Evolutionary conservation across 768 basidiomycete species (phyloP).

Genomic region (Pholiota molesta): DNA sequence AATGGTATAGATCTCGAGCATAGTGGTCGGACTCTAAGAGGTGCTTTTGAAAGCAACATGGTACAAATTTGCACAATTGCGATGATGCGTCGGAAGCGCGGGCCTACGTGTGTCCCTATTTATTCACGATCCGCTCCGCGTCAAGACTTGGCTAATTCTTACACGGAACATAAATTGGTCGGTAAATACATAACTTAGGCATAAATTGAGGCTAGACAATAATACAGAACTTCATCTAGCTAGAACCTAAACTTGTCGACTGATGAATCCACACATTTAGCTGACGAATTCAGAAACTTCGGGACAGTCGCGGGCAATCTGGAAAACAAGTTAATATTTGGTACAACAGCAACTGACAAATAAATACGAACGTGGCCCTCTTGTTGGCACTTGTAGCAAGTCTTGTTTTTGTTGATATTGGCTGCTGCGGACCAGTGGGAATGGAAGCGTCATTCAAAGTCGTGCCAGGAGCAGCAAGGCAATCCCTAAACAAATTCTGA

Average conservation of each 20-base stretch:
- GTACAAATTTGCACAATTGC: neutral
- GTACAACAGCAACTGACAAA: neutral
- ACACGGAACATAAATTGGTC: neutral
- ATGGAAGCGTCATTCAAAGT: constrained; percentile 43
- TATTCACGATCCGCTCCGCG: neutral
- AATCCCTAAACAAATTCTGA: constrained; percentile 56
- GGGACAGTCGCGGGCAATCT: constrained; percentile 72
- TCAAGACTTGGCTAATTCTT: neutral
- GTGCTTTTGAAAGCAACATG: constrained; percentile 19
- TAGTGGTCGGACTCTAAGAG: constrained; percentile 13
- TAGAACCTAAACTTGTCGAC: neutral
- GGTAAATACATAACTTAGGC: constrained; percentile 3
- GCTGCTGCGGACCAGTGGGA: constrained; percentile 45
- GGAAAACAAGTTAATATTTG: constrained; percentile 8
- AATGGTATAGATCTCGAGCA: neutral
- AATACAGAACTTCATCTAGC: neutral
- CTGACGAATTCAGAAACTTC: constrained; percentile 55
- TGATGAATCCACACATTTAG: constrained; percentile 30
- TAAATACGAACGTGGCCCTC: constrained; percentile 76
- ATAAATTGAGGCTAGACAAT: constrained; percentile 6
- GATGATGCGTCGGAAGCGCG: constrained; percentile 6
- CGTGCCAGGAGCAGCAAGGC: constrained; percentile 72
- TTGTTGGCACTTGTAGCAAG: constrained; percentile 87
- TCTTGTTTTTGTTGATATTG: constrained; percentile 64
- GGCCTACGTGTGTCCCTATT: neutral